Evolutionary conservation across 148 eudicot species (phyloP).

Genomic region (Fagopyrum esculentum): DNA sequence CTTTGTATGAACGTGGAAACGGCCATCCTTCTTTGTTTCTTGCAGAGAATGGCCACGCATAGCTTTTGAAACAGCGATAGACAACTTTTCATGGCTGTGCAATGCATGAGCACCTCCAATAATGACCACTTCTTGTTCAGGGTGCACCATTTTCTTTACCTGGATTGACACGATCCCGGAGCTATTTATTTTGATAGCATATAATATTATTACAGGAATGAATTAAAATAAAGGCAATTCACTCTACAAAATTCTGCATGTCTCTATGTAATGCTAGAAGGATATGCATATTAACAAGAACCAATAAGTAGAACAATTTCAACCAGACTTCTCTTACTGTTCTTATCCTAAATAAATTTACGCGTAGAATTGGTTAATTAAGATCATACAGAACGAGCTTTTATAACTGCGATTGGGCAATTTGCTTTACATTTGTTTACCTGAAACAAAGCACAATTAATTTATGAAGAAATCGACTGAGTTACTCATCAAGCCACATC

Average conservation of each 20-base stretch:
- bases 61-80: conserved; percentile 95
- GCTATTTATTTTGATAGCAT: background rate
- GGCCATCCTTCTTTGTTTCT: conserved; percentile 92
- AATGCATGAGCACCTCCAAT: conserved; percentile 83
- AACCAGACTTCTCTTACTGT: background rate
- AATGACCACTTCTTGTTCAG: conserved; percentile 82
- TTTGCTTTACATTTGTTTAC: background rate
- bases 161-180: conserved; percentile 23
- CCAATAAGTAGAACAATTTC: background rate
- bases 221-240: background rate
- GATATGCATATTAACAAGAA: background rate
- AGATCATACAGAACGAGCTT: background rate
- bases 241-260: background rate
- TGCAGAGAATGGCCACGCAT: conserved; percentile 92
- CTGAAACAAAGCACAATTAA: background rate
- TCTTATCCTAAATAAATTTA: background rate
- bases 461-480: background rate
- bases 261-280: background rate
- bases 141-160: conserved; percentile 90
- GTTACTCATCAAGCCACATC: background rate
- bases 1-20: conserved; percentile 91
- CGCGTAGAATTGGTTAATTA: background rate
- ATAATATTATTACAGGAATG: background rate
- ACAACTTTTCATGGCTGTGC: conserved; percentile 93
- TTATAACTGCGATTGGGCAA: background rate